These are phyloP conservation scores for Auriscalpium microsporum DNA, from an alignment of 768 basidiomycete genomes.

Conservation along the genomic window DNA sequence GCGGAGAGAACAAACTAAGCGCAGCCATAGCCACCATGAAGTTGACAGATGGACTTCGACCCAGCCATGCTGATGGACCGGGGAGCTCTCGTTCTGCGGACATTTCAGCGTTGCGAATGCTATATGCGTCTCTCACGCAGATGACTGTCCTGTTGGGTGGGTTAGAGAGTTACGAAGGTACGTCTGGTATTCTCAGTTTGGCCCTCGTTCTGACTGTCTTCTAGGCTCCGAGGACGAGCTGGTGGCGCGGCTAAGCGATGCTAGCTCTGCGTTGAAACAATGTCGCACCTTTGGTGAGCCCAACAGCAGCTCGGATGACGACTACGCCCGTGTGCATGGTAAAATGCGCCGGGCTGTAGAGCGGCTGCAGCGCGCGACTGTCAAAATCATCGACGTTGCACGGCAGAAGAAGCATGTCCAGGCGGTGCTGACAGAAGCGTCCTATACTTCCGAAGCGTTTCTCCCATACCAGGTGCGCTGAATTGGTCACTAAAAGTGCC, in stretches of 20 bases:
- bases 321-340: slow-evolving; percentile 30
- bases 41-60: background rate
- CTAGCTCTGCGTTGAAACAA: slow-evolving; percentile 2
- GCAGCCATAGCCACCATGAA: slow-evolving; percentile 6
- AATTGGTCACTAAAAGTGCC: too few relatives aligned
- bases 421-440: slow-evolving; percentile 29
- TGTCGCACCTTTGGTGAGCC: background rate
- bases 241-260: slow-evolving; percentile 5
- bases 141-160: slow-evolving; percentile 2
- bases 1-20: slow-evolving; percentile 5
- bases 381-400: slow-evolving; percentile 37
- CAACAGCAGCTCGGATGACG: slow-evolving; percentile 21
- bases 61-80: background rate
- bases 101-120: slow-evolving; percentile 5
- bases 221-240: slow-evolving; percentile 3
- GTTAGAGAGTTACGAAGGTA: slow-evolving; percentile 4
- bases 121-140: slow-evolving; percentile 13
- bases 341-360: slow-evolving; percentile 60
- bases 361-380: slow-evolving; percentile 41
- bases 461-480: too few relatives aligned
- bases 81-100: background rate
- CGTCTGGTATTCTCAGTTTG: background rate
- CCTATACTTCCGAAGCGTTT: slow-evolving; percentile 2
- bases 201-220: background rate
- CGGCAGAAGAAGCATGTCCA: slow-evolving; percentile 8